Base-by-base conservation (phyloP, 2,329 filamentous ascomycete genomes). In the Truncatella angustata region DNA sequence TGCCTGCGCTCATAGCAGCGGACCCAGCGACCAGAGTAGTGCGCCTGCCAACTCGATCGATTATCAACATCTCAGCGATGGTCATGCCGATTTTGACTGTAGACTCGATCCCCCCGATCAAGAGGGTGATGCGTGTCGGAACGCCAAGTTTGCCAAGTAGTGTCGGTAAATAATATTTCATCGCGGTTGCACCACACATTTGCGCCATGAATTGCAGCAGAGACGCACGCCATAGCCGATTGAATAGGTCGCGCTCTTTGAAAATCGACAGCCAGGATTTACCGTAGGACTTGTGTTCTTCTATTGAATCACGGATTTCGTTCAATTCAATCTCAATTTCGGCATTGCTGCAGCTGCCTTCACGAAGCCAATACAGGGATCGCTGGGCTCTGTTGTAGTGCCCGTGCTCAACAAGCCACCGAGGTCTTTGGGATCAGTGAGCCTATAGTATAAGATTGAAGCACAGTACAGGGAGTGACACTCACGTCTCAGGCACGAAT, bases 201-300 rank as follows among this genome's bases (percentile, higher is more conserved):
- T 82, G 79, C 0, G 78, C 77, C 76, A 84, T 79, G 63, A 84
- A 83, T 61, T 83, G 80, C 4, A 84, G 69, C 1, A 82, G 65
- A 0, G 78, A 73, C 1, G 79, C 79, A 16, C 80, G 73, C 81
- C 81, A 84, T 12, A 84, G 68, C 0, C 81, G 72, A 12, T 74
- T 70, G 59, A 77, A 78, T 1, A 84, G 66, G 11, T 71, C 65
- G 12, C 67, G 63, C 26, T 81, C 68, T 4, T 69, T 72, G 62
- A 84, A 79, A 1, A 84, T 70, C 6, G 70, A 71, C n/a, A 68
- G 69, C 73, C 72, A 76, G 32, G 57, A 69, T 47, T 69, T 63
- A 14, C 65, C 66, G 5, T 67, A 69, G 9, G 60, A 60, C 21
- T 62, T 67, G 53, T 72, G 72, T 18, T 62, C 64, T 23, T 71